phyloP scores from a whole-genome alignment of 805 yeast species.

The Hanseniaspora occidentalis region DNA sequence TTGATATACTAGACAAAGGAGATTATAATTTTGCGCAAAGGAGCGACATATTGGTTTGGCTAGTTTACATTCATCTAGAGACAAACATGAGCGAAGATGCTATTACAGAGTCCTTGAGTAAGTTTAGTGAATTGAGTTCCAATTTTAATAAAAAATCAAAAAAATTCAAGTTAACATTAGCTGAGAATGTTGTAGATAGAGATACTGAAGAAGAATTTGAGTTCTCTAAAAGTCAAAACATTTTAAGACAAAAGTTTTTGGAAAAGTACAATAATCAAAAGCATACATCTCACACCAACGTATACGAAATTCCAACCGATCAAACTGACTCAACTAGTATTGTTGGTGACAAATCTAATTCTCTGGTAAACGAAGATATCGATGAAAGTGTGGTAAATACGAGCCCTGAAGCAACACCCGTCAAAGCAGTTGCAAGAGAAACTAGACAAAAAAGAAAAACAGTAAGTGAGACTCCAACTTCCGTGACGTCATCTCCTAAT shows the following conservation, averaged over 20 bases:
- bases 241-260: conserved; percentile 17
- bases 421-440: no score
- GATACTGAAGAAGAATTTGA: conserved; percentile 19
- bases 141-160: conserved; percentile 3
- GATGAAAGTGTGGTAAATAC: no score
- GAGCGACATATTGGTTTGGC: conserved; percentile 69
- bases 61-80: conserved; percentile 69
- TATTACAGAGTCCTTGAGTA: conserved; percentile 20
- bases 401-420: no score
- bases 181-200: conserved; percentile 13
- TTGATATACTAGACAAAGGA: conserved; percentile 60
- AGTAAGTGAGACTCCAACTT: no score
- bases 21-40: conserved; percentile 51
- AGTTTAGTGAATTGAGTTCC: conserved; percentile 9
- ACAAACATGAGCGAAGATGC: conserved; percentile 47
- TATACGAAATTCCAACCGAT: conserved; percentile 1
- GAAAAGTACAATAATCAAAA: not conserved
- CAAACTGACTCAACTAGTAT: no score
- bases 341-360: no score
- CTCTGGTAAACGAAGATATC: no score
- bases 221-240: conserved; percentile 18
- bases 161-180: conserved; percentile 9
- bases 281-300: not conserved
- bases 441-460: no score
- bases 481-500: no score